Percentiles rank a stretch among this genome's conserved stretches.
phyloP scores from a whole-genome alignment of 345 rosid species.

The Ailanthus altissimus region DNA sequence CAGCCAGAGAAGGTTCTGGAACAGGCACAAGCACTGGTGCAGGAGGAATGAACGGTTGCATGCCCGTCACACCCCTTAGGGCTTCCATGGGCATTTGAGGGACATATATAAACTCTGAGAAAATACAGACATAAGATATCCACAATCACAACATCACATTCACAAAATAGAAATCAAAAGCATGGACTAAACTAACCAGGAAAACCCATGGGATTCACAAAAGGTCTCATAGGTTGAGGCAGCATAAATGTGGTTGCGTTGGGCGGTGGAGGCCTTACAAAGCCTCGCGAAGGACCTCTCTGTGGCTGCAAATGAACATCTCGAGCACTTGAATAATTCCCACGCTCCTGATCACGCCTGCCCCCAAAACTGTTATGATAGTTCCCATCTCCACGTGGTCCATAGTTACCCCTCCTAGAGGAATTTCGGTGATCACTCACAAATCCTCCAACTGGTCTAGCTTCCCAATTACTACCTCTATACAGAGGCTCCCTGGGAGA shows the following conservation, averaged over 20 bases:
- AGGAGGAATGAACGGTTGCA: constrained; percentile 35
- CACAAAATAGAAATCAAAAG: constrained; percentile 1
- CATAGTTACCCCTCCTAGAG: constrained; percentile 51
- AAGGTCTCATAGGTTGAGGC: constrained; percentile 39
- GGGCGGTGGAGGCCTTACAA: constrained; percentile 48
- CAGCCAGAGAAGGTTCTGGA: constrained; percentile 35
- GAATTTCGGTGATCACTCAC: constrained; percentile 44
- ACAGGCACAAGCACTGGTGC: constrained; percentile 39
- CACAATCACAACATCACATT: background rate
- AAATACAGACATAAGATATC: background rate
- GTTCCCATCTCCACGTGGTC: constrained; percentile 51
- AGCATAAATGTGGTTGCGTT: constrained; percentile 36
- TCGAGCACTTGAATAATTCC: constrained; percentile 46
- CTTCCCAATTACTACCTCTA: constrained; percentile 47
- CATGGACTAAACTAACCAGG: constrained; percentile 33
- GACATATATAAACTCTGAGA: constrained; percentile 41
- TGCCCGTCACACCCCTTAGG: constrained; percentile 41
- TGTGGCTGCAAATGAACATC: constrained; percentile 47
- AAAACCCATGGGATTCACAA: constrained; percentile 40
- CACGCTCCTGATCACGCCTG: constrained; percentile 55
- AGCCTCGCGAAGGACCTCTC: constrained; percentile 52
- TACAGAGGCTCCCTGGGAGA: constrained; percentile 39
- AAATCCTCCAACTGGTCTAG: constrained; percentile 44
- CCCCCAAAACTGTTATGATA: constrained; percentile 43
- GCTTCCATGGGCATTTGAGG: constrained; percentile 45